These are phyloP conservation scores for Acanthamoeba divionensis DNA, from an alignment of 208 protist species.

Conservation along the genomic window DNA sequence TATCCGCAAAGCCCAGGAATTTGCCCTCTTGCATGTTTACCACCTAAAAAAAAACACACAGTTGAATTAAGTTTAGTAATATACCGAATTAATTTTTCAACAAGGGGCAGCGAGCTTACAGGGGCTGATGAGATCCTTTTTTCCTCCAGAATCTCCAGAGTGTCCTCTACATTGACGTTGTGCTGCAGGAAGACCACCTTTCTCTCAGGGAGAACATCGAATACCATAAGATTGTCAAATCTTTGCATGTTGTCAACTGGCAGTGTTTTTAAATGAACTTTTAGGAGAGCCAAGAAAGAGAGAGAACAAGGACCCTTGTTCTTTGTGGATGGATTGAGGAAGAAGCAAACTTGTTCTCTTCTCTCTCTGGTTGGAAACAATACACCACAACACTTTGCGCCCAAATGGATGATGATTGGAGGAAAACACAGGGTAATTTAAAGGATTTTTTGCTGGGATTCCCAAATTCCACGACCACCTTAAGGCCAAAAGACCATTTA, in stretches of 20 bases:
- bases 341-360: too few species aligned
- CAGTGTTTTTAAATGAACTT: too few species aligned
- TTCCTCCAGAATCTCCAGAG: not conserved
- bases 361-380: too few species aligned
- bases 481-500: too few species aligned
- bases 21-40: slow-evolving; percentile 13
- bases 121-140: slow-evolving; percentile 23
- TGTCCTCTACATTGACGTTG: slow-evolving; percentile 27
- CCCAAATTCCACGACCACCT: too few species aligned
- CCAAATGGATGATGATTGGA: too few species aligned
- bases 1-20: slow-evolving; percentile 30
- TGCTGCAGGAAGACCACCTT: slow-evolving; percentile 40
- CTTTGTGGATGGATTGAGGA: too few species aligned
- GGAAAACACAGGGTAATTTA: too few species aligned
- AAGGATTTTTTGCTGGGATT: too few species aligned
- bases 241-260: not conserved
- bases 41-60: not conserved
- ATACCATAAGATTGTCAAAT: slow-evolving; percentile 26
- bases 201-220: slow-evolving; percentile 28
- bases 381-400: too few species aligned
- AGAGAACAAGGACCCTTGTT: too few species aligned
- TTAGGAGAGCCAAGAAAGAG: too few species aligned
- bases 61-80: not conserved
- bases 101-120: not conserved
- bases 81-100: not conserved